Evolutionary conservation across 73 alveolate species (phyloP).

Genomic region (Effrenium voratum): DNA sequence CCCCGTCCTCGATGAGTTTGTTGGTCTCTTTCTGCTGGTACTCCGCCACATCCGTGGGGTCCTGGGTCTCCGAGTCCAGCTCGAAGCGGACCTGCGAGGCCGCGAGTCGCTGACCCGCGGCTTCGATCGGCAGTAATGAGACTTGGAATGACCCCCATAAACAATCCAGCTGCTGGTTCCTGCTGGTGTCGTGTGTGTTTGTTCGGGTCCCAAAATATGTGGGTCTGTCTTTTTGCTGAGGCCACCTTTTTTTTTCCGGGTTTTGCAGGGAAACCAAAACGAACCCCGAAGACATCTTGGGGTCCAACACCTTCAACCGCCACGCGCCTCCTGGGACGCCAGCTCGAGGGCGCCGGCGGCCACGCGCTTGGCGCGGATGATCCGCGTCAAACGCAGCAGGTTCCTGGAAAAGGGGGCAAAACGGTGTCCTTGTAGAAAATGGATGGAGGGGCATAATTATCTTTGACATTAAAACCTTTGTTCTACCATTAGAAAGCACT

Average conservation of each 20-base stretch:
- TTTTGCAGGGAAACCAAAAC: not conserved
- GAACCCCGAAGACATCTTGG: not conserved
- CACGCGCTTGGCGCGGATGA: slow-evolving; percentile 96
- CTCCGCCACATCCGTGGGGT: slow-evolving; percentile 97
- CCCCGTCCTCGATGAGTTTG: slow-evolving; percentile 96
- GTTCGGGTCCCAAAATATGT: too few species aligned
- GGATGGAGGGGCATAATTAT: too few species aligned
- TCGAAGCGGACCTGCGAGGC: slow-evolving; percentile 96
- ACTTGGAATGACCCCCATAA: too few species aligned
- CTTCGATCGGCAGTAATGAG: too few species aligned
- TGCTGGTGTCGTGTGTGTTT: too few species aligned
- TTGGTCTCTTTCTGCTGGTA: slow-evolving; percentile 97
- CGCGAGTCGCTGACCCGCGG: not conserved
- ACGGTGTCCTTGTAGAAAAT: too few species aligned
- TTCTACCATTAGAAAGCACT: too few species aligned
- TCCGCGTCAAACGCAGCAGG: slow-evolving; percentile 96
- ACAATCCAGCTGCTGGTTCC: too few species aligned
- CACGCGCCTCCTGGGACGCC: slow-evolving; percentile 97
- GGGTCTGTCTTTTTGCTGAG: too few species aligned
- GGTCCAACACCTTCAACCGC: not conserved
- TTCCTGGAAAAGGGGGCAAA: slow-evolving; percentile 95
- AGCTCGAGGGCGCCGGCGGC: slow-evolving; percentile 98
- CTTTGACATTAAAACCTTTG: too few species aligned
- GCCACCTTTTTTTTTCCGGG: too few species aligned
- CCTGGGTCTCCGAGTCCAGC: slow-evolving; percentile 97